Conservation (phyloP, 768 basidiomycete genomes). For the Ramaria sp. region DNA sequence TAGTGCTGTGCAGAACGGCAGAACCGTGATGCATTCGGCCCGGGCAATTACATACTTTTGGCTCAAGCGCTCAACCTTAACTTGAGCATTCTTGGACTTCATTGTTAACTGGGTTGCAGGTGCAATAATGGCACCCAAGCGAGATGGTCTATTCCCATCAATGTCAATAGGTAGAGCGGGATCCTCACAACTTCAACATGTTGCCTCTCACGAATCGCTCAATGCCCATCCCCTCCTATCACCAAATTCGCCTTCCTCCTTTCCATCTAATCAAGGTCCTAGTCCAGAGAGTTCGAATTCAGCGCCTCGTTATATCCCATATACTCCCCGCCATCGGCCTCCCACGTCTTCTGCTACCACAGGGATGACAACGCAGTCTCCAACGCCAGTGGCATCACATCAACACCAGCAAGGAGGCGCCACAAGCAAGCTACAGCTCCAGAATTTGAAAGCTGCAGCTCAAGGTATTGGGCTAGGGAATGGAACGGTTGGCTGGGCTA, state of each 20-base stretch:
- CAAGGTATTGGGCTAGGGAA: constrained; percentile 58
- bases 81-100: background rate
- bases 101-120: background rate
- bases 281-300: constrained; percentile 12
- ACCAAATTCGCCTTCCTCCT: constrained; percentile 21
- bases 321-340: constrained; percentile 63
- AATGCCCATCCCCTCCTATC: constrained; percentile 58
- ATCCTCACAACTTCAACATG: constrained; percentile 25
- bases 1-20: no score
- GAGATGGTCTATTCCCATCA: constrained; percentile 34
- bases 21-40: no score
- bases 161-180: constrained; percentile 42
- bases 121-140: constrained; percentile 11
- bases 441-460: constrained; percentile 62
- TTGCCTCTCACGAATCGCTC: constrained; percentile 42
- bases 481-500: constrained; percentile 61
- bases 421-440: constrained; percentile 55
- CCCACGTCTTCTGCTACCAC: constrained; percentile 33
- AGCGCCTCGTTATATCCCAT: constrained; percentile 54
- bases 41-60: no score
- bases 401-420: constrained; percentile 46
- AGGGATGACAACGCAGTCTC: constrained; percentile 33
- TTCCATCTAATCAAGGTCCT: constrained; percentile 11
- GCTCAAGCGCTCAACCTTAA: no score
- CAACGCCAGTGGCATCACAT: constrained; percentile 26